phyloP scores from a whole-genome alignment of 176 grass and related monocot genomes.

The Aegilops speltoides region DNA sequence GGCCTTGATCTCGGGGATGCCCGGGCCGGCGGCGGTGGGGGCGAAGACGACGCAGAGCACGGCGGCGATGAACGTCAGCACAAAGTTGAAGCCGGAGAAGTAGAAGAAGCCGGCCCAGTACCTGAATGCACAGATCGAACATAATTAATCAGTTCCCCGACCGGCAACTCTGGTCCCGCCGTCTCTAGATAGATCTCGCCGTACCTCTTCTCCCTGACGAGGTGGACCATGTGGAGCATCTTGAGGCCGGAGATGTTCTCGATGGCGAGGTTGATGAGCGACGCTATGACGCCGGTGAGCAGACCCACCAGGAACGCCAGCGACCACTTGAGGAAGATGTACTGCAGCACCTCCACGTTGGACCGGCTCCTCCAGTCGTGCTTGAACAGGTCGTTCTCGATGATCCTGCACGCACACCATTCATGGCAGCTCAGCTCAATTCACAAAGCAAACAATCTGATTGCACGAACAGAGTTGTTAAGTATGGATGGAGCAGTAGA shows the following conservation, averaged over 20 bases:
- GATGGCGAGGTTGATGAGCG: slow-evolving; percentile 88
- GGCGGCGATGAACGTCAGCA: slow-evolving; percentile 61
- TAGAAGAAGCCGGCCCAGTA: slow-evolving; percentile 84
- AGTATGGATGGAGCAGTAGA: background rate
- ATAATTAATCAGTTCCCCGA: no score
- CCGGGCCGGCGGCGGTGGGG: slow-evolving; percentile 89
- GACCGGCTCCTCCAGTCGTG: slow-evolving; percentile 96
- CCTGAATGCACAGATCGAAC: background rate
- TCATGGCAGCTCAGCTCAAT: background rate
- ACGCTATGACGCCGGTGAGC: slow-evolving; percentile 84
- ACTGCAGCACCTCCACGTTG: slow-evolving; percentile 84
- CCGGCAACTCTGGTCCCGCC: no score
- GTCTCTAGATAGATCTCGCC: background rate
- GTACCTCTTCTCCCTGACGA: slow-evolving; percentile 65
- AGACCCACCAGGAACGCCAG: slow-evolving; percentile 89
- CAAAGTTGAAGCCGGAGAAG: slow-evolving; percentile 70
- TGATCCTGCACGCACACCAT: slow-evolving; percentile 51
- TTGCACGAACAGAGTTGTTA: background rate
- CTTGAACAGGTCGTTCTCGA: slow-evolving; percentile 94
- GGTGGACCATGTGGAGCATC: slow-evolving; percentile 68
- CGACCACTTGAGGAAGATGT: slow-evolving; percentile 84
- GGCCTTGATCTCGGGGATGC: slow-evolving; percentile 98
- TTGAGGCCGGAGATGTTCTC: slow-evolving; percentile 95
- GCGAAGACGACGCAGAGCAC: slow-evolving; percentile 88
- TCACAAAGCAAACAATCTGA: background rate